Evolutionary conservation across 2,329 filamentous ascomycete genomes (phyloP).

Genomic region (Monosporascus sp.): DNA sequence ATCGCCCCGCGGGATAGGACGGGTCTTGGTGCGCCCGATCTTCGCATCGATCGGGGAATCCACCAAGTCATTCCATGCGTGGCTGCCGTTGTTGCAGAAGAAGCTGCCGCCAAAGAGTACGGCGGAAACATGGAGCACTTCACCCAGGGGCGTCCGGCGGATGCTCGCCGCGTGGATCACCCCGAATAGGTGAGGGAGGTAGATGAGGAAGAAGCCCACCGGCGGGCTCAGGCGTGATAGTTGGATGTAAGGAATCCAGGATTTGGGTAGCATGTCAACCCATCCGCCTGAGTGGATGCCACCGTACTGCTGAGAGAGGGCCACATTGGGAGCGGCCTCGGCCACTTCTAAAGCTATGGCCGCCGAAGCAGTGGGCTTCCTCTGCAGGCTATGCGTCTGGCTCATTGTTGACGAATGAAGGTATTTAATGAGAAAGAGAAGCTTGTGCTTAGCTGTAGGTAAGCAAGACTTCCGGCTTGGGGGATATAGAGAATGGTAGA

Average conservation of each 20-base stretch:
- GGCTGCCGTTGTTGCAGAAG: slow-evolving; percentile 17
- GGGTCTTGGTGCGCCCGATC: slow-evolving; percentile 14
- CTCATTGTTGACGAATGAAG: no score
- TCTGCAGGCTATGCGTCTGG: no score
- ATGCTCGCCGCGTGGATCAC: slow-evolving; percentile 7
- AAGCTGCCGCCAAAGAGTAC: slow-evolving; percentile 10
- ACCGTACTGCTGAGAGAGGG: slow-evolving; percentile 14
- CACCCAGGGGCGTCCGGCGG: not conserved
- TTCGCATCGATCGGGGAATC: slow-evolving; percentile 20
- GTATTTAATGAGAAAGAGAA: no score
- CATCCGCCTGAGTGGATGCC: slow-evolving; percentile 13
- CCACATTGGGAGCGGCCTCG: no score
- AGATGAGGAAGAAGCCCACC: slow-evolving; percentile 16
- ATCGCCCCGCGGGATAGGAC: slow-evolving; percentile 24
- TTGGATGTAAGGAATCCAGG: slow-evolving; percentile 20
- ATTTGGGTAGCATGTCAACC: slow-evolving; percentile 13
- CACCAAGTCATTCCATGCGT: slow-evolving; percentile 25
- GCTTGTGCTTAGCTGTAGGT: no score
- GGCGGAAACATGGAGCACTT: not conserved
- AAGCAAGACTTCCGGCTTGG: no score
- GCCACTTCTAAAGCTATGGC: no score
- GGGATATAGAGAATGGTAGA: no score
- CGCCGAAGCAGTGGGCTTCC: no score
- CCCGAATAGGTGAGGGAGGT: slow-evolving; percentile 19
- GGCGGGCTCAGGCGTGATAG: slow-evolving; percentile 19